Conservation (phyloP, 495 filamentous ascomycete genomes). For the Penicillium crystallinum region DNA sequence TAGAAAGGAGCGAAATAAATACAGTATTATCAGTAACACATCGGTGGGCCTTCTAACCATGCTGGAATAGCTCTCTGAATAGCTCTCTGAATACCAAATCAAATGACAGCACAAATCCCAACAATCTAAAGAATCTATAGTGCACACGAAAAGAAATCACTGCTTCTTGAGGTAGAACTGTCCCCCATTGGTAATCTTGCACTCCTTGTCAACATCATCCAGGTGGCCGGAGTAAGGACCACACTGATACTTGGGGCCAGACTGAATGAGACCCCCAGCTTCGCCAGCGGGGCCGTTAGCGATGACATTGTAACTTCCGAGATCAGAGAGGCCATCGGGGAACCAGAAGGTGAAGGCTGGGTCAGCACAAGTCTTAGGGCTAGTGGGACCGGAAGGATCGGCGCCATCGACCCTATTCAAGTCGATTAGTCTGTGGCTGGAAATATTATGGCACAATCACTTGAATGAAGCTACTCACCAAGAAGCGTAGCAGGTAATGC, state of each 20-base stretch:
- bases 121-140: too few species aligned
- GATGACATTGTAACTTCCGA: background rate
- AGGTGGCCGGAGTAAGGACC: background rate
- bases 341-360: background rate
- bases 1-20: too few species aligned
- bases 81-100: too few species aligned
- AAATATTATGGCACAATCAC: background rate
- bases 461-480: background rate
- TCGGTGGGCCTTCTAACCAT: too few species aligned
- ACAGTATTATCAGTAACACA: too few species aligned
- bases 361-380: background rate
- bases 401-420: background rate
- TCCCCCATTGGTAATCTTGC: constrained; percentile 1
- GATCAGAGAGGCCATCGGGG: background rate
- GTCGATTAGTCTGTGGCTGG: background rate
- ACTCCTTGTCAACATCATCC: background rate
- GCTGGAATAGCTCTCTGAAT: too few species aligned
- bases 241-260: constrained; percentile 2
- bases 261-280: background rate
- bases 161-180: background rate
- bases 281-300: background rate
- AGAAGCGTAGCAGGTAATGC: background rate
- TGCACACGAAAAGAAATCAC: background rate
- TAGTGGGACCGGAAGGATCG: background rate
- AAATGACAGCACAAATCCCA: too few species aligned